A percentile compares a stretch with the other conserved stretches of the same genome.
Evolutionary conservation across 805 yeast species (phyloP).

Genomic region (Priceomyces fermenticarens): DNA sequence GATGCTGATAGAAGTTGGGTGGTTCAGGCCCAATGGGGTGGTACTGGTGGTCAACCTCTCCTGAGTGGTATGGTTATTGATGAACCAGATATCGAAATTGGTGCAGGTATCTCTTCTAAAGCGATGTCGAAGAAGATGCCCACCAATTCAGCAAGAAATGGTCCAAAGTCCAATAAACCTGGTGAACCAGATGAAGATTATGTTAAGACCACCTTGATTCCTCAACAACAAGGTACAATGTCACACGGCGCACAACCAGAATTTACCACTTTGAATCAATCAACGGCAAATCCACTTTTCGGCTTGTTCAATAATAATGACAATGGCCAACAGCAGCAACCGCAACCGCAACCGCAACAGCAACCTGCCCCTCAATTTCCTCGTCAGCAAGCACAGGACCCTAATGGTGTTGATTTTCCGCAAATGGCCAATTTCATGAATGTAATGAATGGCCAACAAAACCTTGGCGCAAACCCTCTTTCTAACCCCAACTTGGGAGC

Average conservation of each 20-base stretch:
- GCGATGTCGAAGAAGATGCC: conserved; percentile 92
- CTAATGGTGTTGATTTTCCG: conserved; percentile 12
- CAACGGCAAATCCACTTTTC: conserved; percentile 44
- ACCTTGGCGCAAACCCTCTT: conserved; percentile 9
- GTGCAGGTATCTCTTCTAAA: conserved; percentile 89
- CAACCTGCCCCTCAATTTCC: conserved; percentile 1
- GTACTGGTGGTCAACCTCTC: conserved; percentile 85
- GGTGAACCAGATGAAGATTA: conserved; percentile 50
- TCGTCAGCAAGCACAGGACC: conserved; percentile 7
- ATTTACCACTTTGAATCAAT: conserved; percentile 30
- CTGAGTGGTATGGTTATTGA: conserved; percentile 80
- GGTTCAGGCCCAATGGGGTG: conserved; percentile 91
- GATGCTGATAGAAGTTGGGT: conserved; percentile 95
- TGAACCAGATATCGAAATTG: conserved; percentile 97
- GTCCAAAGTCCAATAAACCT: conserved; percentile 75
- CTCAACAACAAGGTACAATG: conserved; percentile 19
- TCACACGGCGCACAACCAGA: conserved; percentile 38
- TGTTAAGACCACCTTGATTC: conserved; percentile 31
- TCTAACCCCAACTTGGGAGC: conserved; percentile 31
- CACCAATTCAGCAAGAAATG: conserved; percentile 79
- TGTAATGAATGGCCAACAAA: conserved; percentile 9
- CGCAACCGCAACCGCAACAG: conserved; percentile 5
- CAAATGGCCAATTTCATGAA: conserved; percentile 14
- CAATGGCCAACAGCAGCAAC: conserved; percentile 11
- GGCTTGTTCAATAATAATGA: conserved; percentile 38